Conservation (phyloP, 805 yeast genomes). For the Ogataea chonburiensis region DNA sequence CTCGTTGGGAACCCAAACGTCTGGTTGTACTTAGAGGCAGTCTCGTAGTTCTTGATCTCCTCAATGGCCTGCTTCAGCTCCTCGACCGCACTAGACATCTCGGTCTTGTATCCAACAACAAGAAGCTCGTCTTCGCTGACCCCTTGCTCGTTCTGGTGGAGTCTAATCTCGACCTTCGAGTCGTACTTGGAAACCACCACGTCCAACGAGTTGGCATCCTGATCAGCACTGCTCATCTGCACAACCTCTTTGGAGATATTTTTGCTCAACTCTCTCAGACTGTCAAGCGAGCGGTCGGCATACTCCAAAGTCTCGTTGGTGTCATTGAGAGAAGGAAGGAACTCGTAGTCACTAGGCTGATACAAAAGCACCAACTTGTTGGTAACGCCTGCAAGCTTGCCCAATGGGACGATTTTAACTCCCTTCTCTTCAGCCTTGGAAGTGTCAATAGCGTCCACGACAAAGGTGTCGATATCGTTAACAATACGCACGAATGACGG, state of each 20-base stretch:
- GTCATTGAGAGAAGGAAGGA: slow-evolving; percentile 67
- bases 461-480: slow-evolving; percentile 38
- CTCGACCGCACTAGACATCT: slow-evolving; percentile 52
- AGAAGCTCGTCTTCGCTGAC: slow-evolving; percentile 50
- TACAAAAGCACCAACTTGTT: slow-evolving; percentile 55
- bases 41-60: slow-evolving; percentile 41
- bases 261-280: slow-evolving; percentile 57
- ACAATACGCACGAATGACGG: slow-evolving; percentile 63
- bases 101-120: slow-evolving; percentile 67
- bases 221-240: slow-evolving; percentile 52
- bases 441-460: slow-evolving; percentile 35
- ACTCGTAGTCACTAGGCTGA: slow-evolving; percentile 57
- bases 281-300: slow-evolving; percentile 54
- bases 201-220: slow-evolving; percentile 59
- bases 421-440: slow-evolving; percentile 43
- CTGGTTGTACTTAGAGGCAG: slow-evolving; percentile 40
- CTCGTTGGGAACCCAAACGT: slow-evolving; percentile 62
- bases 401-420: slow-evolving; percentile 60
- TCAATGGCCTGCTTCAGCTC: slow-evolving; percentile 55
- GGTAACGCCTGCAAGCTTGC: slow-evolving; percentile 44
- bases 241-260: slow-evolving; percentile 52
- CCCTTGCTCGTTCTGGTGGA: slow-evolving; percentile 44
- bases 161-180: slow-evolving; percentile 43
- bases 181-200: slow-evolving; percentile 33
- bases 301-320: slow-evolving; percentile 50